phyloP scores from a whole-genome alignment of 1,284 basidiomycete genomes.

The Cutaneotrichosporon dermatis region DNA sequence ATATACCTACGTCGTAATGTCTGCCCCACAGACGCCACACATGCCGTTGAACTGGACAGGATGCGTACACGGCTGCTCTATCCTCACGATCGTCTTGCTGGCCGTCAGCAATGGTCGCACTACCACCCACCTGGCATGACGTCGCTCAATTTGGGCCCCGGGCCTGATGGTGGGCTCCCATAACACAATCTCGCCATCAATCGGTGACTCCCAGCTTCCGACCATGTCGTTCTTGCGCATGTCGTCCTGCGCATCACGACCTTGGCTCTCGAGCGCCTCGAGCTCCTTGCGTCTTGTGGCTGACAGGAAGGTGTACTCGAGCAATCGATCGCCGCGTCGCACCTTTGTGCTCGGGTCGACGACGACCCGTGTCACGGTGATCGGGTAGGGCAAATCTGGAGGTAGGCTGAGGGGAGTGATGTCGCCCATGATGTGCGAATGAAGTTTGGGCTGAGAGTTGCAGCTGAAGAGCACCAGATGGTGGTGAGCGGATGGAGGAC shows the following conservation, averaged over 20 bases:
- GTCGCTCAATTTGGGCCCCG: slow-evolving; percentile 35
- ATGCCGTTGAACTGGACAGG: slow-evolving; percentile 86
- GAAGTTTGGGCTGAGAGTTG: background rate
- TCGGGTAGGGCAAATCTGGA: slow-evolving; percentile 67
- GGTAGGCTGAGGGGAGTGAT: slow-evolving; percentile 55
- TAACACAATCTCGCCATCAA: slow-evolving; percentile 58
- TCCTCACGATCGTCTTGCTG: slow-evolving; percentile 57
- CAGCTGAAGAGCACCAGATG: background rate
- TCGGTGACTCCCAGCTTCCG: slow-evolving; percentile 78
- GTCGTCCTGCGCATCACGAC: slow-evolving; percentile 21
- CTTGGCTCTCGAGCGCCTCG: slow-evolving; percentile 16
- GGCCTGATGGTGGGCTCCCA: slow-evolving; percentile 41
- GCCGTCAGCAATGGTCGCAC: slow-evolving; percentile 1
- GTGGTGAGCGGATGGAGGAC: background rate
- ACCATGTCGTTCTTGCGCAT: slow-evolving; percentile 63
- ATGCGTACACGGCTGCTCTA: slow-evolving; percentile 86
- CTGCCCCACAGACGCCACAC: slow-evolving; percentile 88
- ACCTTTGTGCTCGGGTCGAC: slow-evolving; percentile 53
- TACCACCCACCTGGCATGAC: slow-evolving; percentile 27
- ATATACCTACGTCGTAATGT: slow-evolving; percentile 74
- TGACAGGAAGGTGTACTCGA: slow-evolving; percentile 67
- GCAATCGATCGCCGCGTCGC: slow-evolving; percentile 64
- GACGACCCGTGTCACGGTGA: slow-evolving; percentile 66
- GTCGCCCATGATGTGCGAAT: slow-evolving; percentile 30
- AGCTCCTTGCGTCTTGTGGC: slow-evolving; percentile 19